phyloP scores from a whole-genome alignment of 345 rosid genomes.

The Hevea brasiliensis region DNA sequence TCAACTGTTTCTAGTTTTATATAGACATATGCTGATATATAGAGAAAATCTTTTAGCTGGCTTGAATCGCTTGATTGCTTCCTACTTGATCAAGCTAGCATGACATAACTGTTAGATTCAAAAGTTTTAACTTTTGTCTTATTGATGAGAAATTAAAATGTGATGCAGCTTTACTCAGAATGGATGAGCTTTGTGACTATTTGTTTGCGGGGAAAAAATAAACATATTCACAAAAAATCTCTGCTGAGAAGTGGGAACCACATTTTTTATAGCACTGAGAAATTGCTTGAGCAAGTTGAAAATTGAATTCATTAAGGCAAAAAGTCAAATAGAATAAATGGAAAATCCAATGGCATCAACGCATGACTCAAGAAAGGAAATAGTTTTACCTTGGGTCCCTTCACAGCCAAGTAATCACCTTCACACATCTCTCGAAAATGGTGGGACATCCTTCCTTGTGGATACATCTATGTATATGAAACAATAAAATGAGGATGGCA shows the following conservation, averaged over 20 bases:
- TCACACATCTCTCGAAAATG: conserved; percentile 29
- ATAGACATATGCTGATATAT: not conserved
- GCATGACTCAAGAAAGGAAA: not conserved
- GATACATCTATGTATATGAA: conserved; percentile 28
- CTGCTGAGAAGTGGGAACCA: not conserved
- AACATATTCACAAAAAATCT: not conserved
- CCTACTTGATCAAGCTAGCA: not conserved
- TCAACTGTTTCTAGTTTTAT: not conserved
- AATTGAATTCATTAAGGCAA: not conserved
- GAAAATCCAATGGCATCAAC: not conserved
- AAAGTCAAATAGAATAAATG: not conserved
- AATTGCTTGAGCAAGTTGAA: not conserved
- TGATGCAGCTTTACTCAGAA: not conserved
- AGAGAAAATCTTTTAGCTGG: not conserved
- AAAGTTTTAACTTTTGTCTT: not conserved
- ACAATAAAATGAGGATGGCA: not conserved
- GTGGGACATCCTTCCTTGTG: conserved; percentile 39
- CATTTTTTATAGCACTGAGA: not conserved
- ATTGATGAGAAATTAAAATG: not conserved
- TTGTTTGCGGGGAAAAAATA: not conserved
- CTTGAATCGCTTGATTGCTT: not conserved
- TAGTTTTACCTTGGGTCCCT: conserved; percentile 34
- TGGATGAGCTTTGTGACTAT: not conserved
- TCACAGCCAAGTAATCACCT: conserved; percentile 31
- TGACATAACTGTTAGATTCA: not conserved